Conservation (phyloP, 352 stramenopile genomes). For the Plasmopara muralis region DNA sequence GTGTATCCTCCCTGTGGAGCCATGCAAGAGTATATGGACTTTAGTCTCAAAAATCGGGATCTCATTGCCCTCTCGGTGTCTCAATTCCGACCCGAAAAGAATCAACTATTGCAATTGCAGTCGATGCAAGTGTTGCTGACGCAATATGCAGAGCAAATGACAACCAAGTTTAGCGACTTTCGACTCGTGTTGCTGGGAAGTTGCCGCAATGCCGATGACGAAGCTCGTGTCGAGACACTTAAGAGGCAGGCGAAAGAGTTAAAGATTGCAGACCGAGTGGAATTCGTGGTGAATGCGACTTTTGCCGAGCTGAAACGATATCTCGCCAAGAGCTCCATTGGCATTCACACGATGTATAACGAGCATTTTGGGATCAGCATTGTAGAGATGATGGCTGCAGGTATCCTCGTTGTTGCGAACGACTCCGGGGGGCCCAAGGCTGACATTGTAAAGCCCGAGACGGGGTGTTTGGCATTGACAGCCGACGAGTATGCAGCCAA, state of each 20-base stretch:
- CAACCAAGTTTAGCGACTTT: constrained; percentile 50
- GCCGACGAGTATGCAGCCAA: constrained; percentile 86
- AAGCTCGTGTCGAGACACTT: constrained; percentile 83
- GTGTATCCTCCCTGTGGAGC: constrained; percentile 96
- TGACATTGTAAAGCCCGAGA: constrained; percentile 87
- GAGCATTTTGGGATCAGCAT: constrained; percentile 99
- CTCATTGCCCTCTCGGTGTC: constrained; percentile 91
- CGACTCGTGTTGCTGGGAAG: constrained; percentile 94
- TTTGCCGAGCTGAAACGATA: constrained; percentile 89
- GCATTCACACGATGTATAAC: constrained; percentile 99
- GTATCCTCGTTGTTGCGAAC: constrained; percentile 95
- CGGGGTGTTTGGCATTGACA: constrained; percentile 78
- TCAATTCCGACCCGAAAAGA: constrained; percentile 99
- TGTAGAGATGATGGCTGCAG: constrained; percentile 99
- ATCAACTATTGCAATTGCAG: constrained; percentile 94
- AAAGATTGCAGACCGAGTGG: constrained; percentile 71
- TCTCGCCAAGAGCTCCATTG: constrained; percentile 83
- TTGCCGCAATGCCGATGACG: constrained; percentile 92
- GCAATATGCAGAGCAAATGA: constrained; percentile 40
- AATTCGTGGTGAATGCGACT: constrained; percentile 94
- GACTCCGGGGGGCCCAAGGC: constrained; percentile 94
- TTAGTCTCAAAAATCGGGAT: constrained; percentile 51
- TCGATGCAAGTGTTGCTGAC: constrained; percentile 70
- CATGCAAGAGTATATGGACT: constrained; percentile 66
- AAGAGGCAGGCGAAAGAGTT: constrained; percentile 71